Evolutionary conservation across 2,329 filamentous ascomycete species (phyloP).

Genomic region (Ilyonectria robusta): DNA sequence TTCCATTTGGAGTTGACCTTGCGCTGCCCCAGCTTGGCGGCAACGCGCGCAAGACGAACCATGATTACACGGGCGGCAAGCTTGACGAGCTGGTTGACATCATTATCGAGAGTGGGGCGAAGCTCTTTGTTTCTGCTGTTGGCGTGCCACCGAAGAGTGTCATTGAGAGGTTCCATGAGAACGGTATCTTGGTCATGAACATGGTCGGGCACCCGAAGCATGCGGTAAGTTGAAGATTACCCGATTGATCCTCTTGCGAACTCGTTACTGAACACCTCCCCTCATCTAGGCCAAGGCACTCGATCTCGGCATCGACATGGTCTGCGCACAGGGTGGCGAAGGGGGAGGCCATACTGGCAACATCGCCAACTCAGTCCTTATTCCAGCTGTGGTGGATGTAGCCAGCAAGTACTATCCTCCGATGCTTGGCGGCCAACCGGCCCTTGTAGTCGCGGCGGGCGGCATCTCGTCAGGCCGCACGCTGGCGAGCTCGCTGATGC

Average conservation of each 20-base stretch:
- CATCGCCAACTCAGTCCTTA: conserved; percentile 86
- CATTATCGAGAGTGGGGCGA: conserved; percentile 86
- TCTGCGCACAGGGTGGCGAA: conserved; percentile 94
- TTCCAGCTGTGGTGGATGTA: conserved; percentile 90
- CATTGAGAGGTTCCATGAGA: conserved; percentile 82
- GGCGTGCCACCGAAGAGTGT: conserved; percentile 84
- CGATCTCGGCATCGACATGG: conserved; percentile 87
- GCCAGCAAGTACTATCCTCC: conserved; percentile 79
- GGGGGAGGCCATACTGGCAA: conserved; percentile 95
- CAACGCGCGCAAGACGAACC: conserved; percentile 88
- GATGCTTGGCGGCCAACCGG: conserved; percentile 76
- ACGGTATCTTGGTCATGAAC: conserved; percentile 92
- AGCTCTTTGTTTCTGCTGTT: conserved; percentile 88
- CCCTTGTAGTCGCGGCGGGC: conserved; percentile 89
- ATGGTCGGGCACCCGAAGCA: conserved; percentile 97
- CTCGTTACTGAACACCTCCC: conserved; percentile 21
- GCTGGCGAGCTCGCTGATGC: conserved; percentile 86
- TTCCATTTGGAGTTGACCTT: conserved; percentile 93
- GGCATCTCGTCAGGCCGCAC: conserved; percentile 88
- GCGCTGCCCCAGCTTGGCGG: conserved; percentile 92
- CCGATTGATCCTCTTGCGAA: neutral
- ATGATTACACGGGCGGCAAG: conserved; percentile 93
- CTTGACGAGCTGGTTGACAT: conserved; percentile 91
- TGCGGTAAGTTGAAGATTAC: conserved; percentile 64
- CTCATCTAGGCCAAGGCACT: conserved; percentile 75